phyloP scores from a whole-genome alignment of 139 green algal genomes.

The Auxenochlorella pyrenoidosa region DNA sequence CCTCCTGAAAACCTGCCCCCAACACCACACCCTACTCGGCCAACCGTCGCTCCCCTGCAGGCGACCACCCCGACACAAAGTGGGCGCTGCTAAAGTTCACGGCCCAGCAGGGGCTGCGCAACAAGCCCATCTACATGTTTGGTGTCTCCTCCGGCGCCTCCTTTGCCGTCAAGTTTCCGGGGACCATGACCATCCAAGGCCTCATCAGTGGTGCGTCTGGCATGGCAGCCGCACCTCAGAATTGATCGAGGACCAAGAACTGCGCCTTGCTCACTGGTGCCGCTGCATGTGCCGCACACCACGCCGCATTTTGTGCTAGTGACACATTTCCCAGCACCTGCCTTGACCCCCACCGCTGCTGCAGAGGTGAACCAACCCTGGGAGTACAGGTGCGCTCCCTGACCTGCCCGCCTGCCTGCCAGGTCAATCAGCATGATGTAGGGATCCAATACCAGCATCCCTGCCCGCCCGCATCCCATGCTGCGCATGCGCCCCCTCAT shows the following conservation, averaged over 20 bases:
- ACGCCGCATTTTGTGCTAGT: no score
- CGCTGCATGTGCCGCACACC: no score
- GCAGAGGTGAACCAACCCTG: constrained; percentile 25
- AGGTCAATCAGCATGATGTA: no score
- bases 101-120: not conserved
- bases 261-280: no score
- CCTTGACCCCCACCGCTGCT: not conserved
- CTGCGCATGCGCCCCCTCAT: no score
- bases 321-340: no score
- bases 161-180: constrained; percentile 22
- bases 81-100: not conserved
- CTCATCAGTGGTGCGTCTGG: constrained; percentile 19
- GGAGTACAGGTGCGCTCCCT: not conserved
- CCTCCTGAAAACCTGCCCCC: no score
- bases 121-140: constrained; percentile 1
- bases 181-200: constrained; percentile 2
- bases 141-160: constrained; percentile 16
- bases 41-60: not conserved
- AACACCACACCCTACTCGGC: no score
- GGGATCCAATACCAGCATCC: no score
- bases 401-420: no score
- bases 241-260: no score
- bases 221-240: not conserved
- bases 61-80: not conserved
- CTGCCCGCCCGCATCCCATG: no score